phyloP scores from a whole-genome alignment of 371 early-diverging fungal species.

The Mucor circinelloides region DNA sequence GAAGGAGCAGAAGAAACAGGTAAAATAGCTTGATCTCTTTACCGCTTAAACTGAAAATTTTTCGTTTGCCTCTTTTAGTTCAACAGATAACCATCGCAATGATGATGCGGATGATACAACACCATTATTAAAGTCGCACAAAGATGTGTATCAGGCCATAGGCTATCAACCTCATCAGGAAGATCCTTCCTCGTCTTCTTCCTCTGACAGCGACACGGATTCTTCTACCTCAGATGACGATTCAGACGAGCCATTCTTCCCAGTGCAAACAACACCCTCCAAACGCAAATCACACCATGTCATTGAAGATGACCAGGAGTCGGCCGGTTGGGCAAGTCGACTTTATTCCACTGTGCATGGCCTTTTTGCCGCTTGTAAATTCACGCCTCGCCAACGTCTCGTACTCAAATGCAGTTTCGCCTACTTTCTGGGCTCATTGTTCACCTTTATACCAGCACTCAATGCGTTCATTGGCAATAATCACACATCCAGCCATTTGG shows the following conservation, averaged over 20 bases:
- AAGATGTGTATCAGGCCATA: conserved; percentile 14
- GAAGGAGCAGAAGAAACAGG: background rate
- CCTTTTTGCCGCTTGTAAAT: background rate
- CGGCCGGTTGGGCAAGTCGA: background rate
- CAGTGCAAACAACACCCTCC: conserved; percentile 10
- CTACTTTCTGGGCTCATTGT: conserved; percentile 61
- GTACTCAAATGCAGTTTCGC: conserved; percentile 68
- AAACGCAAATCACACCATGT: conserved; percentile 10
- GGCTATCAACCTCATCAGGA: background rate
- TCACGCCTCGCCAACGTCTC: conserved; percentile 40
- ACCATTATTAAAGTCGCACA: conserved; percentile 25
- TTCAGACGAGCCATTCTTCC: conserved; percentile 40
- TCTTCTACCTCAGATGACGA: conserved; percentile 19
- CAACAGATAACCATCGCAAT: background rate
- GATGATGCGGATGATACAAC: conserved; percentile 19
- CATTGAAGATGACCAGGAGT: conserved; percentile 1
- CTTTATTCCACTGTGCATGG: background rate
- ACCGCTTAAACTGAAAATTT: background rate
- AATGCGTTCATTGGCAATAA: conserved; percentile 47
- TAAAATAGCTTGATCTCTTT: background rate
- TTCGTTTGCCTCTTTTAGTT: background rate
- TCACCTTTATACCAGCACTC: conserved; percentile 64
- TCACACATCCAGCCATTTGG: conserved; percentile 57
- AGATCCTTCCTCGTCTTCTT: background rate
- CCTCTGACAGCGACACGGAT: conserved; percentile 13